Evolutionary conservation across 331 rosid genomes (phyloP), one percentile per base, ranked within the genome.

Genomic region (Acacia pycnantha): DNA sequence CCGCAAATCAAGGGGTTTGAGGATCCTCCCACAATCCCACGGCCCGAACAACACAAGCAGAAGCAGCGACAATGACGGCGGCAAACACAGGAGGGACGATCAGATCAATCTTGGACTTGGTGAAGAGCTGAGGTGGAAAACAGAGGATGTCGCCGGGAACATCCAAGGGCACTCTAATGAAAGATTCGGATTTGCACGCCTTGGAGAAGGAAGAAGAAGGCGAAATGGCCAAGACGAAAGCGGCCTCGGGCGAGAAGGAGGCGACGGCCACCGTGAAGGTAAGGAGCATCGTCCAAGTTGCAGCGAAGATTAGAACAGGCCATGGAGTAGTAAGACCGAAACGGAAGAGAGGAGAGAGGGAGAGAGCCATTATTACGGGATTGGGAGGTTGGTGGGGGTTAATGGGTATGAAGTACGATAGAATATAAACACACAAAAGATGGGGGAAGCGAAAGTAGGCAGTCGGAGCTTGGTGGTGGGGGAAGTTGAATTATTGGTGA

Each of bases 31-130:
- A 88, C 83, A 90, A 80, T 48, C 89, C 93, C 54, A 86, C 50
- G 22, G 94, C 90, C 29, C 97, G 84, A 3, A 93, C 91, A 11
- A 92, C 35, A 35, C 83, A 90, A 43, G 94, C 91, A 40, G 97
- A 95, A 27, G 91, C 93, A n/a, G 97, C 92, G 19, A 93, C 99
- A 48, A 90, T 90, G 0, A 81, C 82, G 0, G 94, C 97, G 2
- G 99, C 96, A 44, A 93, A 93, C 29, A 93, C 65, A 0, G 97
- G 97, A 10, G 97, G 98, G 50, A 92, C 94, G 11, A 93, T 74
- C 6, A 90, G 67, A 77, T 95, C 99, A 78, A 90, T 24, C 67
- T 73, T 86, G 8, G 98, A 90, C 80, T 79, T 89, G 21, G 77
- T 15, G 70, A 95, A 91, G 40, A 88, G 72, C 16, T 69, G 83